Conservation (phyloP, 306 rosid genomes). For the Cicer cuneatum region DNA sequence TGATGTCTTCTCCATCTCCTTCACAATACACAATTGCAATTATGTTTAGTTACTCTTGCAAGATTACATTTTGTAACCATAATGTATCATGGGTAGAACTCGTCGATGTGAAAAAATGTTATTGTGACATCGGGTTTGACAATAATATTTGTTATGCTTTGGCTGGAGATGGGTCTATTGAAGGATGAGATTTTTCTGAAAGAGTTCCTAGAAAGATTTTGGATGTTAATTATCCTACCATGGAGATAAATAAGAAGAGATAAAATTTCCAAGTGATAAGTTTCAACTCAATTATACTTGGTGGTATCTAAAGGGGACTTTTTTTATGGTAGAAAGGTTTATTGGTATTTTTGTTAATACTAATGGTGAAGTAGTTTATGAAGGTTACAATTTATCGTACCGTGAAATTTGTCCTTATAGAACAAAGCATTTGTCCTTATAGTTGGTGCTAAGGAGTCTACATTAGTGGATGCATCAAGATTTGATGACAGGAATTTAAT, state of each 20-base stretch:
- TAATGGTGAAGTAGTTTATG: too few species aligned
- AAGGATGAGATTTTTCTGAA: slow-evolving; percentile 18
- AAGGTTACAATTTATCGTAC: too few species aligned
- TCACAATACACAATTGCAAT: neutral
- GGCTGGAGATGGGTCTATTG: neutral
- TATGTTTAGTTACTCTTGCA: neutral
- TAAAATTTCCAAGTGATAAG: neutral
- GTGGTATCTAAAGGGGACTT: too few species aligned
- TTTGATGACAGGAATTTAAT: slow-evolving; percentile 18
- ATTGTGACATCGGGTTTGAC: slow-evolving; percentile 33
- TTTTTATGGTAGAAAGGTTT: too few species aligned
- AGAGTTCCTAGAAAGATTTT: neutral
- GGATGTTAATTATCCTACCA: too few species aligned
- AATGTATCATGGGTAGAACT: slow-evolving; percentile 1
- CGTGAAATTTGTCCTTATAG: too few species aligned
- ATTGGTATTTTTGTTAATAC: too few species aligned
- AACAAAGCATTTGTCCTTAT: too few species aligned
- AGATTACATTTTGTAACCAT: neutral
- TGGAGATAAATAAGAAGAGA: neutral
- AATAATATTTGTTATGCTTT: slow-evolving; percentile 18
- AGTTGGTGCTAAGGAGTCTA: slow-evolving; percentile 36
- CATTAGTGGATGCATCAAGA: neutral
- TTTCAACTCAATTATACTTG: neutral
- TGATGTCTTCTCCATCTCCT: slow-evolving; percentile 4
- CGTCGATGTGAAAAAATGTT: neutral